phyloP scores from a whole-genome alignment of 768 basidiomycete species.

The Mrakia frigida region DNA sequence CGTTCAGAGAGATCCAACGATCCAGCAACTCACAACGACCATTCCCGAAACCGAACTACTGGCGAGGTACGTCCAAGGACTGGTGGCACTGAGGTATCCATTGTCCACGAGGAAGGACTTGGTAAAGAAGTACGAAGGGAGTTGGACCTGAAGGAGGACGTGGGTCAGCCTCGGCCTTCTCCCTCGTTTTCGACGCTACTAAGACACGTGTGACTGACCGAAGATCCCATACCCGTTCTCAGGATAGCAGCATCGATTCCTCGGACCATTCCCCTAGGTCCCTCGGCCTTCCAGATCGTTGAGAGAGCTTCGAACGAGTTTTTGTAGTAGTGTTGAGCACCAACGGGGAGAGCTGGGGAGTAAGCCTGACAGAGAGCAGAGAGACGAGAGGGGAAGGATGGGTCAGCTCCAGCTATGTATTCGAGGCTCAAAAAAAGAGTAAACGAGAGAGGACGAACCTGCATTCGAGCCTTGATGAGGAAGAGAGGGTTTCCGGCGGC shows the following conservation, averaged over 20 bases:
- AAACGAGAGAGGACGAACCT: constrained; percentile 41
- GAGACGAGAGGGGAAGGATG: not conserved
- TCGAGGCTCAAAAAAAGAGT: too few species aligned
- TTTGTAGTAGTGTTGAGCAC: constrained; percentile 88
- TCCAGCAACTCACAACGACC: constrained; percentile 68
- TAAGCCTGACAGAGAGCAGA: constrained; percentile 59
- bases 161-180: not conserved
- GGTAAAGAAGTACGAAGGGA: constrained; percentile 91
- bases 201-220: constrained; percentile 48
- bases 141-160: constrained; percentile 60
- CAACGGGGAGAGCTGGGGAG: constrained; percentile 88
- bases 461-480: constrained; percentile 96
- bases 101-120: constrained; percentile 69
- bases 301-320: constrained; percentile 72
- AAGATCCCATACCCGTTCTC: constrained; percentile 90
- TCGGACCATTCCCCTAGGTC: constrained; percentile 66
- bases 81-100: constrained; percentile 67
- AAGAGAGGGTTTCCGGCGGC: constrained; percentile 81
- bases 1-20: not conserved
- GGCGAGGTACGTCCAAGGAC: constrained; percentile 76
- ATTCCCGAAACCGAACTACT: constrained; percentile 84
- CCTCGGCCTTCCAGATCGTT: constrained; percentile 73
- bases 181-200: too few species aligned
- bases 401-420: constrained; percentile 46
- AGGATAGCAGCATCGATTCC: constrained; percentile 87